phyloP scores from a whole-genome alignment of 2,329 filamentous ascomycete genomes.

The Xylariaceae sp. region DNA sequence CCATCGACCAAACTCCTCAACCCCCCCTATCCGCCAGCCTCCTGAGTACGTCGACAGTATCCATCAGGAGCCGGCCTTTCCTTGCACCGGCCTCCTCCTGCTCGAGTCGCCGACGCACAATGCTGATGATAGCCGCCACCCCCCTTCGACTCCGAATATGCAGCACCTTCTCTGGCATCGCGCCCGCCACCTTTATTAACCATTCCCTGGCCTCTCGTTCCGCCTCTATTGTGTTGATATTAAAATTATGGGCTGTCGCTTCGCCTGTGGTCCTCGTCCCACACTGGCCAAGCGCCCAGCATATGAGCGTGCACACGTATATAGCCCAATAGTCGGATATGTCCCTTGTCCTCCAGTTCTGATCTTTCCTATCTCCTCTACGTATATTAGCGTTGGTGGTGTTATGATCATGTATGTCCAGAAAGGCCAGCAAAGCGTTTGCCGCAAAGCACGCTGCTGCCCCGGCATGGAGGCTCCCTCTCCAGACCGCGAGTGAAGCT shows the following conservation, averaged over 20 bases:
- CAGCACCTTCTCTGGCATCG: conserved; percentile 35
- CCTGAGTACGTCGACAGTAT: conserved; percentile 48
- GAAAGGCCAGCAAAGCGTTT: conserved; percentile 43
- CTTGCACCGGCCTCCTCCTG: conserved; percentile 42
- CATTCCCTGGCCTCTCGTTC: conserved; percentile 29
- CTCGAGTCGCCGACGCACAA: conserved; percentile 44
- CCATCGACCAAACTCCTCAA: conserved; percentile 37
- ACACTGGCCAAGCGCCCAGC: conserved; percentile 51
- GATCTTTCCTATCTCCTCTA: conserved; percentile 5
- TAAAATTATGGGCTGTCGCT: conserved; percentile 12
- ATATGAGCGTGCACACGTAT: conserved; percentile 55
- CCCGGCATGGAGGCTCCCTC: conserved; percentile 31
- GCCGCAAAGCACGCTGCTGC: conserved; percentile 47
- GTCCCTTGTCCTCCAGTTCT: conserved; percentile 48
- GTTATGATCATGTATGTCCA: conserved; percentile 27
- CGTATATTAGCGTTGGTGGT: conserved; percentile 7
- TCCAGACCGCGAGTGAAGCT: conserved; percentile 36
- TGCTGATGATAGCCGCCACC: conserved; percentile 41
- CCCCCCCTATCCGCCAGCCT: conserved; percentile 44
- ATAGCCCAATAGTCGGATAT: conserved; percentile 84
- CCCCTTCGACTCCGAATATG: conserved; percentile 36
- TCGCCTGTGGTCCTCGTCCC: conserved; percentile 10
- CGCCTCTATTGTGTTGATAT: conserved; percentile 27
- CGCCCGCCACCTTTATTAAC: conserved; percentile 34
- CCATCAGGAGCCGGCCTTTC: conserved; percentile 46